Conservation (phyloP, 768 basidiomycete species). For the Epithele typhae region DNA sequence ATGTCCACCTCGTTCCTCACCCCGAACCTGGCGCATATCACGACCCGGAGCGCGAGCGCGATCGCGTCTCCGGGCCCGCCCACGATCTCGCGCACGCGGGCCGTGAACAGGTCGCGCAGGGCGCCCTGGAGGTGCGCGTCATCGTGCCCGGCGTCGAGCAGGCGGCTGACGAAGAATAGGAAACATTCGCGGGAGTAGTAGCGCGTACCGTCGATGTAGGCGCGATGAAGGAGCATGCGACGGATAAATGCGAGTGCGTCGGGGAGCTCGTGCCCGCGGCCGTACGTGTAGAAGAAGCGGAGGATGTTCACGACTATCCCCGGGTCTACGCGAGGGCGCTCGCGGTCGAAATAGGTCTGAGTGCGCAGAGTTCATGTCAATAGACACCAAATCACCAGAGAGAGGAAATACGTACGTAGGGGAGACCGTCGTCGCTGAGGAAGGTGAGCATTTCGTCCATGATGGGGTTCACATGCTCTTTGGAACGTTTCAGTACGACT, state of each 20-base stretch:
- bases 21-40: slow-evolving; percentile 37
- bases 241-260: slow-evolving; percentile 39
- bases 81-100: slow-evolving; percentile 41
- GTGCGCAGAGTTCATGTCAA: background rate
- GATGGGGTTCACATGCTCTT: slow-evolving; percentile 32
- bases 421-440: slow-evolving; percentile 42
- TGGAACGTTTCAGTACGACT: slow-evolving; percentile 30
- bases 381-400: background rate
- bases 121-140: slow-evolving; percentile 18
- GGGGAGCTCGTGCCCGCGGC: slow-evolving; percentile 37
- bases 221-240: slow-evolving; percentile 41
- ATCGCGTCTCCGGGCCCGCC: slow-evolving; percentile 43
- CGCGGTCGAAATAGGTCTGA: slow-evolving; percentile 45
- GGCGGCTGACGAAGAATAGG: slow-evolving; percentile 41
- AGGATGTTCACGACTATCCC: slow-evolving; percentile 46
- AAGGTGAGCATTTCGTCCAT: slow-evolving; percentile 53
- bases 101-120: slow-evolving; percentile 32
- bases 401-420: slow-evolving; percentile 33
- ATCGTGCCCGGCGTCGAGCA: slow-evolving; percentile 30
- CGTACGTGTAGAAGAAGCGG: slow-evolving; percentile 42
- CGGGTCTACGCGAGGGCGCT: slow-evolving; percentile 44
- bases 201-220: slow-evolving; percentile 45
- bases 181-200: slow-evolving; percentile 47
- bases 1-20: slow-evolving; percentile 39
- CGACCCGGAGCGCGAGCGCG: slow-evolving; percentile 46